These are phyloP conservation scores for Colletotrichum agaves DNA, from an alignment of 2,329 filamentous ascomycete species.

Conservation along the genomic window DNA sequence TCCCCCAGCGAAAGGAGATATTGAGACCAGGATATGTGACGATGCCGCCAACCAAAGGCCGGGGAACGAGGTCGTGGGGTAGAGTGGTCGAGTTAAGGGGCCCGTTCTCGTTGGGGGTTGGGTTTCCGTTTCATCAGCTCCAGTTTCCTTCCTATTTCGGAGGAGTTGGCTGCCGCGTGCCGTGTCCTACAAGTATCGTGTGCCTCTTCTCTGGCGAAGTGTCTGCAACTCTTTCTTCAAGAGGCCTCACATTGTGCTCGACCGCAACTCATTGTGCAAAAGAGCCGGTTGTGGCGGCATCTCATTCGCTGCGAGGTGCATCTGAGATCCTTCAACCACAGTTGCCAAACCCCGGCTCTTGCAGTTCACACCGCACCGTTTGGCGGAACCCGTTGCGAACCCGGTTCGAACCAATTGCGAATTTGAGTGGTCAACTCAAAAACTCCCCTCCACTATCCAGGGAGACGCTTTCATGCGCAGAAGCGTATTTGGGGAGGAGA, in stretches of 20 bases:
- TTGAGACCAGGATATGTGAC: conserved; percentile 10
- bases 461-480: conserved; percentile 10
- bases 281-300: neutral
- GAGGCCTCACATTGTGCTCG: neutral
- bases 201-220: neutral
- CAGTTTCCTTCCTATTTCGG: conserved; percentile 14
- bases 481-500: conserved; percentile 5
- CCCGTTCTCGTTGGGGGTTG: conserved; percentile 21
- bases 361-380: conserved; percentile 32
- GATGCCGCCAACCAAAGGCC: conserved; percentile 22
- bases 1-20: conserved; percentile 14
- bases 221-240: too few relatives aligned
- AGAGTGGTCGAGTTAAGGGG: conserved; percentile 5
- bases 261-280: neutral
- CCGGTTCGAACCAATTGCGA: conserved; percentile 9
- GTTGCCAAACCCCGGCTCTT: neutral
- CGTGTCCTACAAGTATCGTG: neutral
- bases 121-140: conserved; percentile 26
- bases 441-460: conserved; percentile 3
- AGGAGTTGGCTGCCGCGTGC: neutral
- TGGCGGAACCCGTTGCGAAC: conserved; percentile 27
- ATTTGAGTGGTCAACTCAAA: conserved; percentile 22
- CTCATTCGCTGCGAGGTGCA: conserved; percentile 4
- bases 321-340: conserved; percentile 7
- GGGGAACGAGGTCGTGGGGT: conserved; percentile 23